Evolutionary conservation across 768 basidiomycete species (phyloP).

Genomic region (Saitozyma sp.): DNA sequence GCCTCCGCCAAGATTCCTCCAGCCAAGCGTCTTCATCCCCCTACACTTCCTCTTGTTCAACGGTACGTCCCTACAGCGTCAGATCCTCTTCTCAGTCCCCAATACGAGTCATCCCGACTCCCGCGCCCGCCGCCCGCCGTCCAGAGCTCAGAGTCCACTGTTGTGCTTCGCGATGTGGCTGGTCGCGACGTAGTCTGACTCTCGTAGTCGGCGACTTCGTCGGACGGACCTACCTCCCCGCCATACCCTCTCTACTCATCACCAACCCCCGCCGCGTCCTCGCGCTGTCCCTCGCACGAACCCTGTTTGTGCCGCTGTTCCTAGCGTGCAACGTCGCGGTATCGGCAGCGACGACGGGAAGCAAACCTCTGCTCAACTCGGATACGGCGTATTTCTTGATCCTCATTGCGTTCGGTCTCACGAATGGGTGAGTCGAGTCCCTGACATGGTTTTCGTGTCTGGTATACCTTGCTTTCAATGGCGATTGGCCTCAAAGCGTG

Average conservation of each 20-base stretch:
- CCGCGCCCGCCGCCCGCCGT: background rate
- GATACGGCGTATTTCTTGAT: constrained; percentile 74
- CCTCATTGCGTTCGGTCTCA: constrained; percentile 69
- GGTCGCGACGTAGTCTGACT: background rate
- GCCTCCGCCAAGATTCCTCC: constrained; percentile 41
- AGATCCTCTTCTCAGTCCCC: background rate
- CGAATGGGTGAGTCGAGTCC: constrained; percentile 61
- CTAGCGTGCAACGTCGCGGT: constrained; percentile 76
- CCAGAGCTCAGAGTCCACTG: background rate
- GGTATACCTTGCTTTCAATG: too few relatives aligned
- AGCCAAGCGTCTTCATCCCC: constrained; percentile 62
- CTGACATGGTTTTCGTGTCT: too few relatives aligned
- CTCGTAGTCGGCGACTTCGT: constrained; percentile 47
- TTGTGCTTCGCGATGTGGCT: background rate
- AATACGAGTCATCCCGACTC: too few relatives aligned
- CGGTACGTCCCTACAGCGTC: constrained; percentile 36
- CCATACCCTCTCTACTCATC: constrained; percentile 57
- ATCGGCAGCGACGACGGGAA: background rate
- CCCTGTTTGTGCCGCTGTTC: constrained; percentile 80
- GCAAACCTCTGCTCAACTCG: constrained; percentile 65
- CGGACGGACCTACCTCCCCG: constrained; percentile 50
- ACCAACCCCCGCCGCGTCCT: constrained; percentile 70
- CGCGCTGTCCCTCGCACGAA: constrained; percentile 66
- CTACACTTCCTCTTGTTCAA: constrained; percentile 64
- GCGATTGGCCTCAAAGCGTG: background rate